These are phyloP conservation scores for Fusarium duplospermum DNA, from an alignment of 2,329 filamentous ascomycete genomes.

Conservation along the genomic window DNA sequence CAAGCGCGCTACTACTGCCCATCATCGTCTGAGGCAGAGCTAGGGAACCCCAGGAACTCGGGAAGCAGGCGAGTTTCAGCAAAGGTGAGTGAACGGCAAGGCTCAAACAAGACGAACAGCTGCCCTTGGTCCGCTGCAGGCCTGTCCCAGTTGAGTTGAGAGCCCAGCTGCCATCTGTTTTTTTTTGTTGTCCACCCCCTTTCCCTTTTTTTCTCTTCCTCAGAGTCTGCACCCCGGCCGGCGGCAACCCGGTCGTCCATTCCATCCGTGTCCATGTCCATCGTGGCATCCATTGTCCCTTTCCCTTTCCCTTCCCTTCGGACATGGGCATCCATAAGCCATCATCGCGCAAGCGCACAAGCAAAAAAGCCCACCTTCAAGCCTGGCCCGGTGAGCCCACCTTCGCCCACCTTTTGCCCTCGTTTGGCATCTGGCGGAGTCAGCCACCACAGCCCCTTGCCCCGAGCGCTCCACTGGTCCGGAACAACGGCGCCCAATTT, in stretches of 20 bases:
- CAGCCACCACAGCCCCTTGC: conserved; percentile 33
- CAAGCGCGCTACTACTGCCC: conserved; percentile 4
- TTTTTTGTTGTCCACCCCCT: conserved; percentile 10
- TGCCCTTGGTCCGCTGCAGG: conserved; percentile 43
- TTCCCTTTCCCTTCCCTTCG: neutral
- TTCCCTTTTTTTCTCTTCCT: neutral
- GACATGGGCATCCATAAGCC: conserved; percentile 2
- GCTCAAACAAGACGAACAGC: conserved; percentile 17
- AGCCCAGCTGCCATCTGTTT: neutral
- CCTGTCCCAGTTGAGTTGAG: conserved; percentile 33
- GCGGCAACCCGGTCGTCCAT: conserved; percentile 3
- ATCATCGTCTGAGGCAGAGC: conserved; percentile 7
- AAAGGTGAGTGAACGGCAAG: conserved; percentile 19
- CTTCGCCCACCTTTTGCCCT: conserved; percentile 36
- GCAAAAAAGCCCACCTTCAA: conserved; percentile 2
- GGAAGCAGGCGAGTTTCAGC: conserved; percentile 15
- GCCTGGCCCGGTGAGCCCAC: conserved; percentile 41
- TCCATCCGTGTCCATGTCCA: conserved; percentile 10
- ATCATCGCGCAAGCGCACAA: conserved; percentile 8
- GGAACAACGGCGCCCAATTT: conserved; percentile 42
- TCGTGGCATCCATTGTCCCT: conserved; percentile 1
- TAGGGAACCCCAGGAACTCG: conserved; percentile 11
- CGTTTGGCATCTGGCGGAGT: conserved; percentile 27
- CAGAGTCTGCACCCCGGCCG: conserved; percentile 1
- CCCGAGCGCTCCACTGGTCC: conserved; percentile 45